These are phyloP conservation scores for Ambrosiella xylebori DNA, from an alignment of 2,329 filamentous ascomycete genomes.

Conservation along the genomic window DNA sequence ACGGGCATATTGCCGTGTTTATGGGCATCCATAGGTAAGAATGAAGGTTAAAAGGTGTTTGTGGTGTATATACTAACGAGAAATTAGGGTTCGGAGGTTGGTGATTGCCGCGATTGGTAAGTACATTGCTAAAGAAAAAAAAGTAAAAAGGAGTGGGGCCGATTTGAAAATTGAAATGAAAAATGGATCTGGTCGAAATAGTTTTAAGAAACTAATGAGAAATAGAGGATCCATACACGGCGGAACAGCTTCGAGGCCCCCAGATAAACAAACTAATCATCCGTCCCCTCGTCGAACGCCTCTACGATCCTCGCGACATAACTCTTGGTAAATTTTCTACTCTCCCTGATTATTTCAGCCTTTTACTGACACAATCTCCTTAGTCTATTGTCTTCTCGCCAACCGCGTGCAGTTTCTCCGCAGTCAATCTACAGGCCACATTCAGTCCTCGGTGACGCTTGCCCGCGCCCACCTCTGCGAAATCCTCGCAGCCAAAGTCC, in stretches of 20 bases:
- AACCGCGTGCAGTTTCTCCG: slow-evolving; percentile 54
- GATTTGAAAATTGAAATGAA: neutral
- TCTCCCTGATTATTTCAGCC: neutral
- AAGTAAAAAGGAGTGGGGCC: too few relatives aligned
- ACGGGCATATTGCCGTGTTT: slow-evolving; percentile 11
- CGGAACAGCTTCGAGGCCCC: slow-evolving; percentile 46
- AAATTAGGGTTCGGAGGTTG: slow-evolving; percentile 12
- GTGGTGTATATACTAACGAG: neutral
- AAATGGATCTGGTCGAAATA: neutral
- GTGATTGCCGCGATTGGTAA: slow-evolving; percentile 14
- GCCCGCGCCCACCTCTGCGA: slow-evolving; percentile 54
- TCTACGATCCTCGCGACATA: slow-evolving; percentile 44
- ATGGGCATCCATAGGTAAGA: slow-evolving; percentile 14
- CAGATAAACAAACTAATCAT: slow-evolving; percentile 47
- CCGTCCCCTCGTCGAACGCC: slow-evolving; percentile 44
- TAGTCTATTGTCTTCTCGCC: slow-evolving; percentile 54
- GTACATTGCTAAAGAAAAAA: neutral
- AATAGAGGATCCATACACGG: slow-evolving; percentile 22
- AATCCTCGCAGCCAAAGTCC: slow-evolving; percentile 46
- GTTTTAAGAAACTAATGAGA: neutral
- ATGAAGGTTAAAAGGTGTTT: neutral
- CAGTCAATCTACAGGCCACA: slow-evolving; percentile 41
- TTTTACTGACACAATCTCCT: neutral
- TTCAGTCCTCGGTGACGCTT: slow-evolving; percentile 52
- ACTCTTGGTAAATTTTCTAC: slow-evolving; percentile 30